Evolutionary conservation across 768 basidiomycete genomes (phyloP), one percentile per base, ranked within the genome.

Genomic region (Lactifluus volemus): DNA sequence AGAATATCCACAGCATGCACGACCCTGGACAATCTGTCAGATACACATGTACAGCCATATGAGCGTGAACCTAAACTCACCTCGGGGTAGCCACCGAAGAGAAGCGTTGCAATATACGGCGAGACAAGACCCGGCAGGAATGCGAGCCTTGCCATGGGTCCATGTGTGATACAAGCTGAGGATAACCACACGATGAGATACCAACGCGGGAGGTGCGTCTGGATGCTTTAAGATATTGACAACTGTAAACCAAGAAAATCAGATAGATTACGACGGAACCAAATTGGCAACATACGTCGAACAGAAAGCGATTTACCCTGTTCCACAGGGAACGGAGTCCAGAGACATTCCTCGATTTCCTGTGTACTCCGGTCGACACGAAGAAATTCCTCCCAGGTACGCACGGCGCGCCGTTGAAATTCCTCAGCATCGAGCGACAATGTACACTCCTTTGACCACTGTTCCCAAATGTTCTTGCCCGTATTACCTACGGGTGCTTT

Each of bases 261-360:
- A 57, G 47, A 50, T 25, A 36, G 4, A 45, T 30, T 30, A 36
- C 10, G 15, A 15, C 34, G 41, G 17, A 25, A 19, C 11, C 32
- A 9, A 36, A 44, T 12, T 15, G n/a, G 6, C 1, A 11, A 58
- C 69, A 15, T 49, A 73, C 72, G 68, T 68, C 69, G 63, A 11
- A 69, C 49, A 9, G 58, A 62, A 17, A 29, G 19, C 3, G 25
- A 30, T n/a, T 56, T 59, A 1, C 63, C 67, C 14, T 73, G 69
- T 49, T 73, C 69, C 30, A 73, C 58, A 3, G 72, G 72, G 59
- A 81, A 82, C 10, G 68, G 59, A 5, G 73, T 71, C 83, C 83
- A 84, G 30, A 85, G 68, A 14, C 78, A 72, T 5, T 74, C 73
- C 53, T 81, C 74, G 17, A 84, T 71, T 55, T 83, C 78, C 25